Conservation (phyloP, 2,329 filamentous ascomycete species). For the Zymoseptoria pseudotritici region DNA sequence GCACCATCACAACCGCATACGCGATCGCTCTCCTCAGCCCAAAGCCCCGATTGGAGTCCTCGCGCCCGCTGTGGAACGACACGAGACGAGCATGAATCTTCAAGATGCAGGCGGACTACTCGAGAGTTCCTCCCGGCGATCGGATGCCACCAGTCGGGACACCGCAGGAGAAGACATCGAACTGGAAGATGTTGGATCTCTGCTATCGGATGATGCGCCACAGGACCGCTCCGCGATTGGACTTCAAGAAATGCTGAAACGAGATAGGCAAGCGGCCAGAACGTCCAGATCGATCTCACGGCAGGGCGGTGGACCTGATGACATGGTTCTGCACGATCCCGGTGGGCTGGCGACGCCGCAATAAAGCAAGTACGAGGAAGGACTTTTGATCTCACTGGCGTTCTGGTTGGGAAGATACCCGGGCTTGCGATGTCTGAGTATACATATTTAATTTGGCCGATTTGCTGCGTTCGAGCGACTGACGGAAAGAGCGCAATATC, state of each 20-base stretch:
- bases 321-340: slow-evolving; percentile 18
- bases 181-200: slow-evolving; percentile 15
- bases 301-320: slow-evolving; percentile 9
- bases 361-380: neutral
- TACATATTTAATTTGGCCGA: neutral
- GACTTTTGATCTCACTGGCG: neutral
- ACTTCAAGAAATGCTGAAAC: slow-evolving; percentile 7
- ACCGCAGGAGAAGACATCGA: slow-evolving; percentile 10
- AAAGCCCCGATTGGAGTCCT: slow-evolving; percentile 21
- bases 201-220: slow-evolving; percentile 8
- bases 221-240: slow-evolving; percentile 8
- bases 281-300: neutral
- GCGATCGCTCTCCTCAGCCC: slow-evolving; percentile 1
- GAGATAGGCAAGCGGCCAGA: slow-evolving; percentile 1
- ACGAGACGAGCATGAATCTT: slow-evolving; percentile 23
- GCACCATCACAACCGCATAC: neutral
- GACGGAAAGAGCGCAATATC: neutral
- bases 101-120: slow-evolving; percentile 29
- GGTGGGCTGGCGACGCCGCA: slow-evolving; percentile 9
- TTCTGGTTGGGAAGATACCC: neutral
- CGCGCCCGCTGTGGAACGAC: slow-evolving; percentile 22
- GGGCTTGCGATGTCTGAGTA: neutral
- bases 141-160: neutral
- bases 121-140: neutral
- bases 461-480: neutral